Evolutionary conservation across 2,329 filamentous ascomycete genomes (phyloP).

Genomic region (Calonectria honghensis): DNA sequence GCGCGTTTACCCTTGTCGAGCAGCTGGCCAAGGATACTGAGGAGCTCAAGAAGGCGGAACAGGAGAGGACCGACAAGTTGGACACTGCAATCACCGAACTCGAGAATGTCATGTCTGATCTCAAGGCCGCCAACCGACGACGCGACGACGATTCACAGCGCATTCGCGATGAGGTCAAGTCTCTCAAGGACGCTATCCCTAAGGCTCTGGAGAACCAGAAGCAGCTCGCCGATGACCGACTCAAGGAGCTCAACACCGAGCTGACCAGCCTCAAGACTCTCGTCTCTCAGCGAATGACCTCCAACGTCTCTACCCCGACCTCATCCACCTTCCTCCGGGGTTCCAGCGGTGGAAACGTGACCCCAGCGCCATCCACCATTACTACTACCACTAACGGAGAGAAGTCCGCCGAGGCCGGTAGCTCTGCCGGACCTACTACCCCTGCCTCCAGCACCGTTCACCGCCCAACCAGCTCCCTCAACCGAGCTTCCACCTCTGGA

Average conservation of each 20-base stretch:
- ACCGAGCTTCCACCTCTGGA: slow-evolving; percentile 63
- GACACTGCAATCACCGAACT: slow-evolving; percentile 89
- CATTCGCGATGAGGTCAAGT: slow-evolving; percentile 89
- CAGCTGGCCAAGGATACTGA: slow-evolving; percentile 94
- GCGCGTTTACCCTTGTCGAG: slow-evolving; percentile 92
- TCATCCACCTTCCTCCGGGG: slow-evolving; percentile 53
- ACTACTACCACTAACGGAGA: slow-evolving; percentile 55
- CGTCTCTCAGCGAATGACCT: slow-evolving; percentile 78
- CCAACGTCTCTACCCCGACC: slow-evolving; percentile 55
- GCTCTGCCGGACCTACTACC: slow-evolving; percentile 56
- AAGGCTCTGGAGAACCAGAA: slow-evolving; percentile 92
- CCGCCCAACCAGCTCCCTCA: slow-evolving; percentile 54
- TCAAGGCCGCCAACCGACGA: slow-evolving; percentile 87
- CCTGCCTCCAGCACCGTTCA: slow-evolving; percentile 54
- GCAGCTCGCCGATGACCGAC: slow-evolving; percentile 84
- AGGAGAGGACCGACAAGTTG: slow-evolving; percentile 87
- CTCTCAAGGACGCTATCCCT: slow-evolving; percentile 89
- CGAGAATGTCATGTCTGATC: slow-evolving; percentile 85
- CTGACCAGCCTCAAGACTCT: slow-evolving; percentile 94
- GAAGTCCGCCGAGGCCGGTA: slow-evolving; percentile 53
- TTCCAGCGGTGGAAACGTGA: slow-evolving; percentile 47
- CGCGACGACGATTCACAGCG: slow-evolving; percentile 92
- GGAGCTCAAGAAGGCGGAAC: slow-evolving; percentile 89
- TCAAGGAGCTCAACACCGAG: slow-evolving; percentile 91
- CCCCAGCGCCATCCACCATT: slow-evolving; percentile 51